These are phyloP conservation scores for Liriodendron chinense DNA, from an alignment of 164 flowering plant species.

Conservation along the genomic window DNA sequence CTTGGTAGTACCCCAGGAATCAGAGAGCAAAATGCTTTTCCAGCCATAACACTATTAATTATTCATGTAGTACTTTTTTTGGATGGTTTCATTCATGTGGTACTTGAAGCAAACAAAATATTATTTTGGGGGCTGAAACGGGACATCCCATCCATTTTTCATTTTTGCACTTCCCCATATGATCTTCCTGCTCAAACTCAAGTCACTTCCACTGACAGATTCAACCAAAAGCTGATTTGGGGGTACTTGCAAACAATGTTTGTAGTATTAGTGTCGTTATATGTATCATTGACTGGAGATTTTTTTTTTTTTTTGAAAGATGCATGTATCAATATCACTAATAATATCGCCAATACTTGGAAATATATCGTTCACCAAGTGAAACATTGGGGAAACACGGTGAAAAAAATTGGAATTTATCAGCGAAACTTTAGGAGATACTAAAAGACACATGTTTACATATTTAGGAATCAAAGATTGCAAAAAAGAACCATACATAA, in stretches of 20 bases:
- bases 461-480: too few relatives aligned
- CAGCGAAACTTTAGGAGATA: too few relatives aligned
- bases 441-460: too few relatives aligned
- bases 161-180: neutral
- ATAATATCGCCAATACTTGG: too few relatives aligned
- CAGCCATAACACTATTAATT: neutral
- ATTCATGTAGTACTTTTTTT: neutral
- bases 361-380: too few relatives aligned
- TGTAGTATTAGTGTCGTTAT: too few relatives aligned
- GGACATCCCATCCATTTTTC: neutral
- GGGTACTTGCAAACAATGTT: neutral
- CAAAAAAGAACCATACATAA: too few relatives aligned
- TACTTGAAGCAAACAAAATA: neutral
- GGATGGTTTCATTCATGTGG: neutral
- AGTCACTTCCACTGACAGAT: neutral
- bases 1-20: neutral
- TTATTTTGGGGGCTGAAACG: neutral
- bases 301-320: too few relatives aligned
- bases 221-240: neutral
- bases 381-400: too few relatives aligned
- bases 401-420: too few relatives aligned
- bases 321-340: too few relatives aligned
- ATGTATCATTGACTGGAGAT: too few relatives aligned
- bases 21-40: neutral
- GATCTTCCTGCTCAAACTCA: neutral